A percentile compares a stretch with the other conserved stretches of the same genome.
phyloP scores from a whole-genome alignment of 2,329 filamentous ascomycete species.

The Calonectria pseudoreteaudii region DNA sequence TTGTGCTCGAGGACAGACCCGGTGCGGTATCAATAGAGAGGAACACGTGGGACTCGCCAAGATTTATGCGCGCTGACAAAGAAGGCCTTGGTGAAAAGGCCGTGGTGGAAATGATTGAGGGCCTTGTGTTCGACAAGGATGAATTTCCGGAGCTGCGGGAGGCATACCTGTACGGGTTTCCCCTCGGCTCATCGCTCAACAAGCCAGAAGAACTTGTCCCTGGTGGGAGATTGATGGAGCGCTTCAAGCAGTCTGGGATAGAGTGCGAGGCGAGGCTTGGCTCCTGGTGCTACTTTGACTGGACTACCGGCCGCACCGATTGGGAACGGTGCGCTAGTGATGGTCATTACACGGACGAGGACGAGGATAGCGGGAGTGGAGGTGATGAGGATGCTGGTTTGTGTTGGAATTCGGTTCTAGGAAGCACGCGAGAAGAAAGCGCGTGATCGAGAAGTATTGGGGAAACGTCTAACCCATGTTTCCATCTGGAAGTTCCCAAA shows the following conservation, averaged over 20 bases:
- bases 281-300: constrained; percentile 26
- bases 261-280: constrained; percentile 28
- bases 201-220: background rate
- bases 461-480: background rate
- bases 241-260: background rate
- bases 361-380: background rate
- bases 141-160: background rate
- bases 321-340: background rate
- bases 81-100: background rate
- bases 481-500: background rate
- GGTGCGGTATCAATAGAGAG: background rate
- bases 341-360: background rate
- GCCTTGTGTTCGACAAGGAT: background rate
- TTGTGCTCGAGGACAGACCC: background rate
- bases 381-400: background rate
- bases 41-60: background rate
- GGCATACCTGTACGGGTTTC: constrained; percentile 26
- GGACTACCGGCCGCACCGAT: background rate
- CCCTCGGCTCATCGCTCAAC: fast-evolving
- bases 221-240: background rate
- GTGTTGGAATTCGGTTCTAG: background rate
- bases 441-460: background rate
- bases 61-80: background rate
- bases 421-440: background rate
- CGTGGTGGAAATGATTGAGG: background rate